Evolutionary conservation across 31 red algal genomes (phyloP), one percentile per base, ranked within the genome.

Genomic region (Odonthalia washingtoniensis): DNA sequence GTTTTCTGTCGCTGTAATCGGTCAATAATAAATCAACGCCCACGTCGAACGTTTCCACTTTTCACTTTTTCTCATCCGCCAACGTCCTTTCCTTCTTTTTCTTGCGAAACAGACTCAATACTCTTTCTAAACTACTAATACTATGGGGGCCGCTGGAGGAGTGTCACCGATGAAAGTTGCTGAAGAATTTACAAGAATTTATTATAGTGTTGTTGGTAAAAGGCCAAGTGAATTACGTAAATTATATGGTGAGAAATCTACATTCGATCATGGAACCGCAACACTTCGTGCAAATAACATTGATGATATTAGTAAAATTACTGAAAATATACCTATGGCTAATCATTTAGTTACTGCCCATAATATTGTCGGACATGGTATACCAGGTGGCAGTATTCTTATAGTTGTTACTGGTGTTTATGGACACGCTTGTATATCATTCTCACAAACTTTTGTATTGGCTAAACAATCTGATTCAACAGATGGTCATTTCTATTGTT

Each of bases 381-480:
- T 81, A 30, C 73, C 72, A 49, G 42, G 64, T 1, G 74, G 52
- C 39, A 61, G 49, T 44, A 81, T 70, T 31, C 44, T 92, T 81
- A 81, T 92, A 45, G 80, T 77, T 41, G 89, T 92, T 24, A 33
- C 63, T 31, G 89, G 89, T 26, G 66, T 46, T 3, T 0, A 90
- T 42, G 17, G n/a, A 42, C 3, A 1, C 12, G 4, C 70, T 18
- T 40, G 31, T 37, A 30, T 64, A 12, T 4, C 78, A 39, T 92
- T 92, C 65, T 67, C 89, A 2, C 89, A 92, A 74, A 92, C 89
- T 0, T 92, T 92, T 81, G 80, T 92, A 42, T 81, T 92, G n/a
- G 89, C 77, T 49, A 78, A 85, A 75, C 82, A 75, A 46, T 53
- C 53, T 1, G 81, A 86, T 40, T 81, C 74, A 3, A 72, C 85